A percentile compares a stretch with the other conserved stretches of the same genome.
Evolutionary conservation across 192 early-diverging fungal genomes (phyloP).

Genomic region (Entomortierella chlamydospora): DNA sequence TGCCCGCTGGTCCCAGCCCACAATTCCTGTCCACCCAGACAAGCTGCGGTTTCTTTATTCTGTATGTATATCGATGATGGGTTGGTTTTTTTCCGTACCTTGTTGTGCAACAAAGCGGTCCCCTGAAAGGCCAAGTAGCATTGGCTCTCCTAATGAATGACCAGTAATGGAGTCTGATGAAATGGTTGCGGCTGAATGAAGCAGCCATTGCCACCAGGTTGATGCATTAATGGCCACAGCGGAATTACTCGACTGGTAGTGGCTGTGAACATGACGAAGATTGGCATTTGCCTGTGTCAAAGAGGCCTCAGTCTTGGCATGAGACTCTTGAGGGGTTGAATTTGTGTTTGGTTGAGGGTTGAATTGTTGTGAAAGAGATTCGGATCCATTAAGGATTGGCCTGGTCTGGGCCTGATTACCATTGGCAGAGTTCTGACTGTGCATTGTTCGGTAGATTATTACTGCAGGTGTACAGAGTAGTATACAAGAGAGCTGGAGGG

Average conservation of each 20-base stretch:
- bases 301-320: background rate
- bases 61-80: no score
- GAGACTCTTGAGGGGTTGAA: background rate
- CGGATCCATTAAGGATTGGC: background rate
- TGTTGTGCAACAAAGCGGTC: background rate
- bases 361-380: background rate
- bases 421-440: background rate
- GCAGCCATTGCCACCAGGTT: constrained; percentile 10
- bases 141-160: background rate
- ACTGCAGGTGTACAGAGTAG: no score
- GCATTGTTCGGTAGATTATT: background rate
- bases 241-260: no score
- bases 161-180: background rate
- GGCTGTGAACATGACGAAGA: constrained; percentile 4
- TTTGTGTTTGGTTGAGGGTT: background rate
- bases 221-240: background rate
- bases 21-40: background rate
- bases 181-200: constrained; percentile 12
- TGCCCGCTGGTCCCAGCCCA: constrained; percentile 2
- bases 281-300: background rate
- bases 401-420: background rate
- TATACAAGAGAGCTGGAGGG: no score
- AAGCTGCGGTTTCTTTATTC: no score
- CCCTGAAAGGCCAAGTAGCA: constrained; percentile 9
- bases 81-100: constrained; percentile 16